A percentile compares a stretch with the other conserved stretches of the same genome.
Conservation (phyloP, 2,329 filamentous ascomycete species). For the Dothiorella sarmentorum region DNA sequence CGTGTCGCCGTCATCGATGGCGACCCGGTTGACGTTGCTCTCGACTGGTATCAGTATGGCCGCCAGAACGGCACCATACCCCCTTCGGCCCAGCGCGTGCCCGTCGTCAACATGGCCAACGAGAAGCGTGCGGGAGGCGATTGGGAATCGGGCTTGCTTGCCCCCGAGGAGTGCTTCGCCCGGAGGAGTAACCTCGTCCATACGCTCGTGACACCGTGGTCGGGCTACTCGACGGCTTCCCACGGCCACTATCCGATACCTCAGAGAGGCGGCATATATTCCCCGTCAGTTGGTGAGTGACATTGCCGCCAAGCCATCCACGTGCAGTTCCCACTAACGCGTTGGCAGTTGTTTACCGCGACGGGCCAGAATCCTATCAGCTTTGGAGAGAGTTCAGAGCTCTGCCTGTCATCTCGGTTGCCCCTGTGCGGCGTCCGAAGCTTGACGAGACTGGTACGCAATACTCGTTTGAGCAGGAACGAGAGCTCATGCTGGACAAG, state of each 20-base stretch:
- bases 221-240: slow-evolving; percentile 30
- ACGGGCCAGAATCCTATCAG: slow-evolving; percentile 61
- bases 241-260: slow-evolving; percentile 66
- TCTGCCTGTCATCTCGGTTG: slow-evolving; percentile 70
- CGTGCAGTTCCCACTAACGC: not conserved
- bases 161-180: slow-evolving; percentile 70
- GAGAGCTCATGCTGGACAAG: slow-evolving; percentile 69
- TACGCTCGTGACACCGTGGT: slow-evolving; percentile 61
- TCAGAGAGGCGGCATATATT: slow-evolving; percentile 66
- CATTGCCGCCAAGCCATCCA: not conserved
- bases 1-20: slow-evolving; percentile 45
- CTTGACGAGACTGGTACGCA: slow-evolving; percentile 63
- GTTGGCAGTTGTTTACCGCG: slow-evolving; percentile 63
- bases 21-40: slow-evolving; percentile 50
- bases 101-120: slow-evolving; percentile 71
- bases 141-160: slow-evolving; percentile 66
- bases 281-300: slow-evolving; percentile 60
- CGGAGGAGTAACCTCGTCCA: slow-evolving; percentile 70
- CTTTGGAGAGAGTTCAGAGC: slow-evolving; percentile 46
- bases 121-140: slow-evolving; percentile 75
- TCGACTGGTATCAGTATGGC: slow-evolving; percentile 53
- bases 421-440: slow-evolving; percentile 70
- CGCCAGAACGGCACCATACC: slow-evolving; percentile 25
- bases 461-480: slow-evolving; percentile 70
- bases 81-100: slow-evolving; percentile 41